Conservation (phyloP, 192 early-diverging fungal genomes). For the Jimgerdemannia flammicorona region DNA sequence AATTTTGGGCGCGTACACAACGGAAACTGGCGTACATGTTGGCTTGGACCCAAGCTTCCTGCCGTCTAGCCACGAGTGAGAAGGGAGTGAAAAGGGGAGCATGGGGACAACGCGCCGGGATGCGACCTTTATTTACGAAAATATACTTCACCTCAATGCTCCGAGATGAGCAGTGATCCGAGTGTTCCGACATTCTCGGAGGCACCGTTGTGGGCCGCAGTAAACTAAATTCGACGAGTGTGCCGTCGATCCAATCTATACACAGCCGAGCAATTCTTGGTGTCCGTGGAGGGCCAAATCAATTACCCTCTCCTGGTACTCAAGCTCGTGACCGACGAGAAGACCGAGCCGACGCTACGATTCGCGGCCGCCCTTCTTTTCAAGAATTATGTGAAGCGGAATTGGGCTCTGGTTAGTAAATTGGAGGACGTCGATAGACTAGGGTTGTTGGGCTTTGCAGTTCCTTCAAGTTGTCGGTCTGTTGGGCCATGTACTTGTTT, state of each 20-base stretch:
- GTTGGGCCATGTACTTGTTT: too few relatives aligned
- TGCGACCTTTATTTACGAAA: too few relatives aligned
- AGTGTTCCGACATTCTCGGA: constrained; percentile 4
- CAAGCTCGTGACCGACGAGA: constrained; percentile 64
- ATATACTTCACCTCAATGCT: too few relatives aligned
- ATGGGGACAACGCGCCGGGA: too few relatives aligned
- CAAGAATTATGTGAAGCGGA: constrained; percentile 93
- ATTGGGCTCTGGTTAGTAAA: constrained; percentile 61
- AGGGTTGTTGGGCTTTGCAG: background rate
- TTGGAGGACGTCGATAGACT: background rate
- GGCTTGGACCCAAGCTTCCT: too few relatives aligned
- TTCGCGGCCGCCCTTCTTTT: constrained; percentile 87
- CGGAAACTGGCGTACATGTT: too few relatives aligned
- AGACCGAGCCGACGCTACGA: constrained; percentile 57
- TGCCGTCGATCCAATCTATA: constrained; percentile 6
- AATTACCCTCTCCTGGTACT: constrained; percentile 73
- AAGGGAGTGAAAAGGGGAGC: too few relatives aligned
- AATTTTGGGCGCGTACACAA: too few relatives aligned
- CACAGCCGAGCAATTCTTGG: constrained; percentile 56
- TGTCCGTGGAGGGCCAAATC: constrained; percentile 46
- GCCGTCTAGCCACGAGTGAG: too few relatives aligned
- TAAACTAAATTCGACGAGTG: constrained; percentile 26
- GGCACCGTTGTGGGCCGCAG: background rate
- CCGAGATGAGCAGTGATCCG: too few relatives aligned
- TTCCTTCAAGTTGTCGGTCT: background rate